Conservation (phyloP, 306 rosid species). For the Hylodesmum podocarpum region DNA sequence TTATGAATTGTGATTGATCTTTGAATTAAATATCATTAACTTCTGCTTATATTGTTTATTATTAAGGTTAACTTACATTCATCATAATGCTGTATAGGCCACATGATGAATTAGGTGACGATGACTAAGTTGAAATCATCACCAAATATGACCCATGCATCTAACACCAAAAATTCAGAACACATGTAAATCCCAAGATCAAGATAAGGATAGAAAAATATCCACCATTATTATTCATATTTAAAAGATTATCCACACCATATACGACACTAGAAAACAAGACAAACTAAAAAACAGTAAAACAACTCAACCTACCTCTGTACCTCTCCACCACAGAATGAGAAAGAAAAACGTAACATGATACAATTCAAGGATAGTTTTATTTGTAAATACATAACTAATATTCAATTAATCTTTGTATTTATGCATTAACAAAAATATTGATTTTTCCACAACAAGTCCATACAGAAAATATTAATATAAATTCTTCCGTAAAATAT, state of each 20-base stretch:
- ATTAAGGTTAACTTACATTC: too few species aligned
- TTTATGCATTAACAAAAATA: too few species aligned
- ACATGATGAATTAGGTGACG: neutral
- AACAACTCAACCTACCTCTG: neutral
- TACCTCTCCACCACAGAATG: neutral
- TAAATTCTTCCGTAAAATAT: too few species aligned
- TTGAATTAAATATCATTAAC: too few species aligned
- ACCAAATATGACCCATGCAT: neutral
- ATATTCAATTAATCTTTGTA: too few species aligned
- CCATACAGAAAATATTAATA: too few species aligned
- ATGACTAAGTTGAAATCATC: neutral
- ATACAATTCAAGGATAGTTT: too few species aligned
- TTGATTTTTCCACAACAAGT: too few species aligned
- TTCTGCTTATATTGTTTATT: too few species aligned
- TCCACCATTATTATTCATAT: neutral
- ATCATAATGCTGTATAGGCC: neutral
- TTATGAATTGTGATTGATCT: too few species aligned
- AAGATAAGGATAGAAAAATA: slow-evolving; percentile 4
- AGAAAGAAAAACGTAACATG: too few species aligned
- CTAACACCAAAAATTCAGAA: neutral
- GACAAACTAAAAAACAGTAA: slow-evolving; percentile 10
- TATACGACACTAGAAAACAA: neutral
- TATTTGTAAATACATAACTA: too few species aligned
- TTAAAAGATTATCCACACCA: neutral
- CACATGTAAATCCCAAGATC: neutral